Evolutionary conservation across 1,284 basidiomycete species (phyloP).

Genomic region (Sanghuangporus baumii): DNA sequence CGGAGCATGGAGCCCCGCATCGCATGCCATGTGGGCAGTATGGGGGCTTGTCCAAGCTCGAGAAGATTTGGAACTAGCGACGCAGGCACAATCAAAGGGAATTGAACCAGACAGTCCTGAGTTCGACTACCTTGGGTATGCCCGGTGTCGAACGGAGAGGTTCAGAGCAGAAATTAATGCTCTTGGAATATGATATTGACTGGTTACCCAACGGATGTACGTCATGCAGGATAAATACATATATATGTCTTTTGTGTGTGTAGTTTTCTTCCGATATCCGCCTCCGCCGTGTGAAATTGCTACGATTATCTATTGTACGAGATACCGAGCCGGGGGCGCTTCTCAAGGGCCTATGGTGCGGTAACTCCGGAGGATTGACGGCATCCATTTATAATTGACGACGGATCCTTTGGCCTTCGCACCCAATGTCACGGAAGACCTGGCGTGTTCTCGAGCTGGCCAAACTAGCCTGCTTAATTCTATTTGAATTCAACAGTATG

Average conservation of each 20-base stretch:
- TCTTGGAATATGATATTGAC: slow-evolving; percentile 34
- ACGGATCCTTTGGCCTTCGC: background rate
- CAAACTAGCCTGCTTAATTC: background rate
- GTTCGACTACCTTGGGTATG: slow-evolving; percentile 76
- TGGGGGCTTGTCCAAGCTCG: slow-evolving; percentile 91
- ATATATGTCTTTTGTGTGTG: background rate
- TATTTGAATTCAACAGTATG: background rate
- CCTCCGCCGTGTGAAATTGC: background rate
- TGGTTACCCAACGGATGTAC: background rate
- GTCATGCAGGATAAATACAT: background rate
- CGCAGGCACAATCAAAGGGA: slow-evolving; percentile 24
- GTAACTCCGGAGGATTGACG: slow-evolving; percentile 7
- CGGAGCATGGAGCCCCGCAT: slow-evolving; percentile 79
- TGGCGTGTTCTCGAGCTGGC: background rate
- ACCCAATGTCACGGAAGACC: background rate
- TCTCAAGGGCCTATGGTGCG: background rate
- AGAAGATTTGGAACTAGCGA: slow-evolving; percentile 66
- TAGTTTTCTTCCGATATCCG: background rate
- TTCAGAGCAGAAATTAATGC: slow-evolving; percentile 54
- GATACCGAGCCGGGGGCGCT: background rate
- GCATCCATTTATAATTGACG: background rate
- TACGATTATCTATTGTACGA: background rate
- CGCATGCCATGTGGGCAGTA: slow-evolving; percentile 85
- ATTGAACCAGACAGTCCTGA: slow-evolving; percentile 42
- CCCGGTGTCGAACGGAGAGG: slow-evolving; percentile 54